Evolutionary conservation across 106 monocot species (phyloP).

Genomic region (Allium sativum): DNA sequence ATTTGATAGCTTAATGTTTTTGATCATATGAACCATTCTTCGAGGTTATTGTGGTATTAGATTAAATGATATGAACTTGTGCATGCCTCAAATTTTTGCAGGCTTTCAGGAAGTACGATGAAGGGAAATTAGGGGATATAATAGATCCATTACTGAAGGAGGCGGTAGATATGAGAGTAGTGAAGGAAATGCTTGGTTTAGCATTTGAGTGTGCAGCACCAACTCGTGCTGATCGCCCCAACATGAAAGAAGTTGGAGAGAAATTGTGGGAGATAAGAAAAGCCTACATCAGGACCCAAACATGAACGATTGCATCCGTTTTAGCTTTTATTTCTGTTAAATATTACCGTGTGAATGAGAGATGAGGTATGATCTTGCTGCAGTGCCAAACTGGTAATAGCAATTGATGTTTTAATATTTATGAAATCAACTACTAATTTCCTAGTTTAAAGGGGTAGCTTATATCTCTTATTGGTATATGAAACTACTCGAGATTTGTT

Average conservation of each 20-base stretch:
- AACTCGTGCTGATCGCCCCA: constrained; percentile 28
- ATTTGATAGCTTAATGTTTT: no score
- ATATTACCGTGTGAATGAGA: no score
- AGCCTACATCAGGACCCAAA: constrained; percentile 15
- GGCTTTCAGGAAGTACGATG: constrained; percentile 59
- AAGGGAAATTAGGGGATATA: constrained; percentile 29
- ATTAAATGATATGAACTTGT: no score
- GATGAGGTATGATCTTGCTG: background rate
- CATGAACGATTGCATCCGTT: background rate
- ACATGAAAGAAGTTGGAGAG: constrained; percentile 41
- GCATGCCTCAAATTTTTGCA: constrained; percentile 6
- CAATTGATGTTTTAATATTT: background rate
- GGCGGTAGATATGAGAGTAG: constrained; percentile 17
- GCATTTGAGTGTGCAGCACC: constrained; percentile 47
- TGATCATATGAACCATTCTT: no score
- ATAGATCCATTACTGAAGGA: constrained; percentile 44
- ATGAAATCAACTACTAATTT: no score
- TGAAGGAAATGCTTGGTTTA: constrained; percentile 26
- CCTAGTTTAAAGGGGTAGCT: no score
- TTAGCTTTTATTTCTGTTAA: no score
- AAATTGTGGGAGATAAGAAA: constrained; percentile 46
- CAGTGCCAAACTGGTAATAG: background rate
- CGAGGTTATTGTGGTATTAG: no score
- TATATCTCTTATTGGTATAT: background rate
- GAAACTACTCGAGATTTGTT: background rate